A percentile compares a stretch with the other conserved stretches of the same genome.
Conservation (phyloP, 768 basidiomycete genomes). For the Boletus reticuloceps region DNA sequence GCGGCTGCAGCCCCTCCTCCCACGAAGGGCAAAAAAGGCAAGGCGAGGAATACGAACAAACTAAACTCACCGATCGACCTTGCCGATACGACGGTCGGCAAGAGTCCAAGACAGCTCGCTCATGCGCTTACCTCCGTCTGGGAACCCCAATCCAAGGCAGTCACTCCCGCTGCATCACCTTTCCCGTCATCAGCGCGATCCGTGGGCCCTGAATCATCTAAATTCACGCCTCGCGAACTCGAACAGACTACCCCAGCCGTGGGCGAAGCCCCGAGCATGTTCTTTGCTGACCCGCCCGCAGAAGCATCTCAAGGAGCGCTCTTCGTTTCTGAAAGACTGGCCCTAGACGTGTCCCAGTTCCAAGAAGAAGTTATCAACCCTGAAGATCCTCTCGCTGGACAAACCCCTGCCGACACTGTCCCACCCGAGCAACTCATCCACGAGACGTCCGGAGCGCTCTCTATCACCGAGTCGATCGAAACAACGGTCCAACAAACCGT, state of each 20-base stretch:
- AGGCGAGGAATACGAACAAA: conserved; percentile 24
- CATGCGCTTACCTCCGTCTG: conserved; percentile 48
- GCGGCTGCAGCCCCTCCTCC: not conserved
- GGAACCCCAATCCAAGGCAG: conserved; percentile 37
- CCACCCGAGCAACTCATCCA: conserved; percentile 20
- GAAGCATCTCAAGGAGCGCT: not conserved
- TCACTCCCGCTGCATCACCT: conserved; percentile 30
- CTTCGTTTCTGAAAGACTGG: not conserved
- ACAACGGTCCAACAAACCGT: conserved; percentile 1
- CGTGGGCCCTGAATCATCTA: conserved; percentile 12
- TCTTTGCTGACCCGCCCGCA: not conserved
- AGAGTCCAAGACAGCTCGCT: conserved; percentile 38
- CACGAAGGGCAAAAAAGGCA: conserved; percentile 15
- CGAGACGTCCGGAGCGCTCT: conserved; percentile 1
- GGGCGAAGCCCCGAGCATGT: conserved; percentile 8
- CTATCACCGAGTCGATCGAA: not conserved
- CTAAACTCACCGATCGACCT: conserved; percentile 31
- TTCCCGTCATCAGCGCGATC: conserved; percentile 22
- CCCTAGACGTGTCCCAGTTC: conserved; percentile 13
- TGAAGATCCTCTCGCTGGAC: conserved; percentile 9
- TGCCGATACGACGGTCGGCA: conserved; percentile 37
- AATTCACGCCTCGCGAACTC: not conserved
- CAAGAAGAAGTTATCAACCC: not conserved
- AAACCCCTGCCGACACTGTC: conserved; percentile 29
- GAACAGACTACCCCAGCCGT: conserved; percentile 12